A percentile compares a stretch with the other conserved stretches of the same genome.
Evolutionary conservation across 306 rosid genomes (phyloP).

Genomic region (Sicyos baderoa): DNA sequence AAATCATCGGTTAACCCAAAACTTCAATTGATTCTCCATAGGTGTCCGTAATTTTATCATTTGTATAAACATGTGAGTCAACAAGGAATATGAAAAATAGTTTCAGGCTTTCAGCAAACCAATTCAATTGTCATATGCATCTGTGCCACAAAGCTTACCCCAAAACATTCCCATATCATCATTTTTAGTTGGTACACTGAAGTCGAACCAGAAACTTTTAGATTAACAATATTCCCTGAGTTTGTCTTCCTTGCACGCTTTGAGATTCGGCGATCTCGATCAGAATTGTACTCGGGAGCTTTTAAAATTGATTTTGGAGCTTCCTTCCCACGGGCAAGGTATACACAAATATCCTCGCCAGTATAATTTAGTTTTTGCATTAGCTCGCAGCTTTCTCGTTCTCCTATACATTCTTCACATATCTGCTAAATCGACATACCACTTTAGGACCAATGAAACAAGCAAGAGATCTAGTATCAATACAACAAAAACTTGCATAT

Average conservation of each 20-base stretch:
- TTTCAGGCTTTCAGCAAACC: slow-evolving; percentile 1
- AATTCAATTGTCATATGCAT: slow-evolving; percentile 9
- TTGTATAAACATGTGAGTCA: slow-evolving; percentile 1
- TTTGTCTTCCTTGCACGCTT: slow-evolving; percentile 81
- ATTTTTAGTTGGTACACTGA: slow-evolving; percentile 80
- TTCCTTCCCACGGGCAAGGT: slow-evolving; percentile 85
- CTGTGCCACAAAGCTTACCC: slow-evolving; percentile 58
- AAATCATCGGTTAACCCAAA: too few species aligned
- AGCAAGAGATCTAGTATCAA: slow-evolving; percentile 5
- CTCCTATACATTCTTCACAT: slow-evolving; percentile 90
- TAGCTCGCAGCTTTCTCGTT: slow-evolving; percentile 70
- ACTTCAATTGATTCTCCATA: background rate
- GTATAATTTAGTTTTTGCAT: slow-evolving; percentile 76
- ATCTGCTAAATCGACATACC: slow-evolving; percentile 38
- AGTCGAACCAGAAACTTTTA: slow-evolving; percentile 87
- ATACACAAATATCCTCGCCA: slow-evolving; percentile 64
- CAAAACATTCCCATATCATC: slow-evolving; percentile 99
- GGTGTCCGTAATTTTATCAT: background rate
- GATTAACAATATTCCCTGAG: slow-evolving; percentile 58
- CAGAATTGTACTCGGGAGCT: slow-evolving; percentile 60
- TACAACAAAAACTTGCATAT: too few species aligned
- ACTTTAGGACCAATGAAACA: slow-evolving; percentile 11
- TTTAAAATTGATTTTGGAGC: slow-evolving; percentile 81
- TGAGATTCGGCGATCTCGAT: slow-evolving; percentile 85
- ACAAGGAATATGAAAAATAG: background rate